Conservation (phyloP, 2,329 filamentous ascomycete genomes). For the Amauroascus verrucosus region DNA sequence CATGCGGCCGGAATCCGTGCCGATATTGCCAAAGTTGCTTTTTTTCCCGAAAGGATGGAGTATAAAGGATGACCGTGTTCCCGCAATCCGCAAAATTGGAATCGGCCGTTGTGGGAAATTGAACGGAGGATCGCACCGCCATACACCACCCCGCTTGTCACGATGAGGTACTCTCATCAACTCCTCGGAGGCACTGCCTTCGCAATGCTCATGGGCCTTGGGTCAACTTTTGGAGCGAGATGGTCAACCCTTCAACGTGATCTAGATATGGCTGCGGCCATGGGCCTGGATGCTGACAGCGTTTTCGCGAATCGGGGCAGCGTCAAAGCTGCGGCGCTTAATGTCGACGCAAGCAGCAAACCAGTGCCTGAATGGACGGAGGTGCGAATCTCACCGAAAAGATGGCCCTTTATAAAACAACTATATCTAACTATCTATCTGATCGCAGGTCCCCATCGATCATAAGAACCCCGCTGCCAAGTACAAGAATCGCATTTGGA, state of each 20-base stretch:
- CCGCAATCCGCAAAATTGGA: not conserved
- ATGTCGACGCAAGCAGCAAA: not conserved
- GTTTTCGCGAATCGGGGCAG: not conserved
- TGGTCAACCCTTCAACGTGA: constrained; percentile 7
- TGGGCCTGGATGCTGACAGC: constrained; percentile 5
- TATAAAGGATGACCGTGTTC: constrained; percentile 3
- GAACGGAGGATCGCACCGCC: not conserved
- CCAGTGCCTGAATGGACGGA: constrained; percentile 4
- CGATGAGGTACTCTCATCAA: constrained; percentile 12
- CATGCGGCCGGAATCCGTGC: not conserved
- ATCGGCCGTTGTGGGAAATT: not conserved
- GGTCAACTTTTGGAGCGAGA: constrained; percentile 6
- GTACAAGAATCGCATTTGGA: constrained; percentile 47
- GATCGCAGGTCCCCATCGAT: constrained; percentile 25
- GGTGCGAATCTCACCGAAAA: not conserved
- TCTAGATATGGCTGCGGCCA: constrained; percentile 5
- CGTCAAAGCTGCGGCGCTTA: not conserved
- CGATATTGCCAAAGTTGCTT: not conserved
- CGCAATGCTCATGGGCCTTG: constrained; percentile 10
- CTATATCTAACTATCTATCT: not conserved
- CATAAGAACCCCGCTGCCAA: constrained; percentile 35
- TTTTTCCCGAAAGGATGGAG: not conserved
- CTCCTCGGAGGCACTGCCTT: constrained; percentile 13
- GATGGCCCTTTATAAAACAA: not conserved
- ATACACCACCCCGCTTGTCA: not conserved